Evolutionary conservation across 2,329 filamentous ascomycete genomes (phyloP).

Genomic region (Alternaria sp.): DNA sequence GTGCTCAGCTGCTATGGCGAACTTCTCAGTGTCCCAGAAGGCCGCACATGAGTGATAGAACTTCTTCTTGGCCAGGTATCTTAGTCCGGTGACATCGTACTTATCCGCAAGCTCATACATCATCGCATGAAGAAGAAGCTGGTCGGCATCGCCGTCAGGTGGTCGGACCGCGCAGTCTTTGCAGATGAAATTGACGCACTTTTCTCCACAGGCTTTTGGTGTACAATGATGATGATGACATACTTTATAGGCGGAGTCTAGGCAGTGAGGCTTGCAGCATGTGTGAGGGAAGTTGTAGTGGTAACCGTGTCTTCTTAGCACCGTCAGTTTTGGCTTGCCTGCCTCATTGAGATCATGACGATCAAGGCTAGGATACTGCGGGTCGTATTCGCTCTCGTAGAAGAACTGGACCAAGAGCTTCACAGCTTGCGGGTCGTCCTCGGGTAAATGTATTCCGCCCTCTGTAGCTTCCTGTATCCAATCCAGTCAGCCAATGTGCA

Average conservation of each 20-base stretch:
- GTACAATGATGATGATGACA: neutral
- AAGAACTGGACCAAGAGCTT: constrained; percentile 25
- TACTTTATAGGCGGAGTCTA: neutral
- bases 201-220: accelerated
- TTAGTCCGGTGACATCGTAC: constrained; percentile 15
- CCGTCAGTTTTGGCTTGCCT: neutral
- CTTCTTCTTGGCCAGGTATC: constrained; percentile 12
- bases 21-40: neutral
- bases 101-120: constrained; percentile 22
- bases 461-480: constrained; percentile 14
- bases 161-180: neutral
- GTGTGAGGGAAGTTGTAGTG: neutral
- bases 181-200: neutral
- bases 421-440: constrained; percentile 21
- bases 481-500: too few relatives aligned
- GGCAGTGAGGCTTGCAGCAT: neutral
- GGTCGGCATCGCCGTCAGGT: neutral
- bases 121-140: neutral
- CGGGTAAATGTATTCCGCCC: constrained; percentile 15
- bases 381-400: constrained; percentile 28
- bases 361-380: neutral
- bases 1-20: neutral
- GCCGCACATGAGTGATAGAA: constrained; percentile 2
- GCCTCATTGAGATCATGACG: too few relatives aligned
- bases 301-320: neutral